Conservation (phyloP, 1,139 yeast species). For the Suhomyces yuchorum region DNA sequence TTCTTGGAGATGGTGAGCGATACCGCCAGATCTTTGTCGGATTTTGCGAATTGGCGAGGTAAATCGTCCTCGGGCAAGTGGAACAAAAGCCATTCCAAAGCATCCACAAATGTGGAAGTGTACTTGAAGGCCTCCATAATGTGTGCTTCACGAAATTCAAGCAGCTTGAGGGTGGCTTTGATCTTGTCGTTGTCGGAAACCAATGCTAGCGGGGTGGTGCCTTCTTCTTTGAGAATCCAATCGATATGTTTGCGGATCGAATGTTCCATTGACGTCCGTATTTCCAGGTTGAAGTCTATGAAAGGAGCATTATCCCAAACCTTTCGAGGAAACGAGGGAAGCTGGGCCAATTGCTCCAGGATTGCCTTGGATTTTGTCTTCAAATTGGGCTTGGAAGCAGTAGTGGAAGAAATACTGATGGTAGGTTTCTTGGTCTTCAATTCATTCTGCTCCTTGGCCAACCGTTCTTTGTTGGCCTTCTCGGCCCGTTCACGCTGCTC, state of each 20-base stretch:
- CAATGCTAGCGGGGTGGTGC: conserved; percentile 2
- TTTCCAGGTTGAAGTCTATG: conserved; percentile 50
- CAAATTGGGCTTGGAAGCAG: background rate
- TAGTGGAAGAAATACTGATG: conserved; percentile 26
- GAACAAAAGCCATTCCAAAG: conserved; percentile 80
- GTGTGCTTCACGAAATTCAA: conserved; percentile 75
- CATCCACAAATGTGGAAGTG: conserved; percentile 53
- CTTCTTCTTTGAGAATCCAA: conserved; percentile 44
- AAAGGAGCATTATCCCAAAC: conserved; percentile 67
- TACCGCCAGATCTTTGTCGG: conserved; percentile 49
- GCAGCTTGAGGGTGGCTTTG: conserved; percentile 29
- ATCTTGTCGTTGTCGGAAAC: background rate
- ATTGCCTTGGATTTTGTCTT: background rate
- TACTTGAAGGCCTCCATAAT: conserved; percentile 71
- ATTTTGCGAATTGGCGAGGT: conserved; percentile 57
- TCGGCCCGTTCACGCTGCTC: conserved; percentile 52
- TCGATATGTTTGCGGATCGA: conserved; percentile 54
- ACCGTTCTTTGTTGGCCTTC: conserved; percentile 46
- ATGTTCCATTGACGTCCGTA: conserved; percentile 56
- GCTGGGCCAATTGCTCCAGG: conserved; percentile 4
- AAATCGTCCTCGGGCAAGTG: conserved; percentile 94
- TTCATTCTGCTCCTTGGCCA: conserved; percentile 38
- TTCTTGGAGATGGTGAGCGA: conserved; percentile 51
- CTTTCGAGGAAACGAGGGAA: conserved; percentile 52
- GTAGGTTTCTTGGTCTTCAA: conserved; percentile 46